Evolutionary conservation across 345 rosid genomes (phyloP).

Genomic region (Capsella bursapastoris): DNA sequence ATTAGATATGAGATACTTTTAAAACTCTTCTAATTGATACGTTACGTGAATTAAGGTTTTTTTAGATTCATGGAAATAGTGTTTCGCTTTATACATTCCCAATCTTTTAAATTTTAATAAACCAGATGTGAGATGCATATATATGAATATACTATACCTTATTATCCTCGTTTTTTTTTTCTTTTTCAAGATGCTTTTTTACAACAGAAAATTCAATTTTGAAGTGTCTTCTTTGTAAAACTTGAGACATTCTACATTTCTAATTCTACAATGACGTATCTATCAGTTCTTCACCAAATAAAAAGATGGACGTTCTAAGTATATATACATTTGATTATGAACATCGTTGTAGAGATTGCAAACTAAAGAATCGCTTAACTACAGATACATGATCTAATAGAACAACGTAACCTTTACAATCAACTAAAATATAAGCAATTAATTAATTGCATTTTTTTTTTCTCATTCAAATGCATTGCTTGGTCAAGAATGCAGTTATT

Average conservation of each 20-base stretch:
- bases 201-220: neutral
- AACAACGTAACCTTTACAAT: neutral
- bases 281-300: neutral
- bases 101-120: constrained; percentile 13
- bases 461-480: neutral
- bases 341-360: neutral
- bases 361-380: neutral
- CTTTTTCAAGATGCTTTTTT: neutral
- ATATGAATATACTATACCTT: constrained; percentile 18
- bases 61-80: constrained; percentile 40
- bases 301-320: neutral
- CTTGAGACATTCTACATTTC: neutral
- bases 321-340: neutral
- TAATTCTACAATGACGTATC: neutral
- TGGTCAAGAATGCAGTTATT: neutral
- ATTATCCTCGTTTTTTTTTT: neutral
- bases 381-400: neutral
- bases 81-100: constrained; percentile 39
- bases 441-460: neutral
- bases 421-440: neutral
- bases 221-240: constrained; percentile 7
- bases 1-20: constrained; percentile 28
- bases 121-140: neutral
- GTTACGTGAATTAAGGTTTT: constrained; percentile 43
- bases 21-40: constrained; percentile 43